These are phyloP conservation scores for Neurospora crassa DNA, from an alignment of 2,329 filamentous ascomycete species.

Conservation along the genomic window DNA sequence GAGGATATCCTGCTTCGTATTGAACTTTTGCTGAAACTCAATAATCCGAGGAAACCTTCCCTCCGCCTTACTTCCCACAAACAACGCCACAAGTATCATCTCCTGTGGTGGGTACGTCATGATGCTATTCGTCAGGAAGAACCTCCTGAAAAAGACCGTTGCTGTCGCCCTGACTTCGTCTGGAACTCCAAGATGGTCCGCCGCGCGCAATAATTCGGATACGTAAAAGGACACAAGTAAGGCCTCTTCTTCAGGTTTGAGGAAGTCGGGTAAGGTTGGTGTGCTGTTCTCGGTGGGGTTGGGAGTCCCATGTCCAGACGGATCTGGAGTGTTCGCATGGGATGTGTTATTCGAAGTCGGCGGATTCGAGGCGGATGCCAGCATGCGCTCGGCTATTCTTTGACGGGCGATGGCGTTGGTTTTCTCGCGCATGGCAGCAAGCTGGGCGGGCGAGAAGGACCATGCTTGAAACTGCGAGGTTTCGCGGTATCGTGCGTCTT, in stretches of 20 bases:
- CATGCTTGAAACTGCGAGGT: constrained; percentile 88
- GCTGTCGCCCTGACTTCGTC: constrained; percentile 59
- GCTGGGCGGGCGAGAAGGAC: constrained; percentile 73
- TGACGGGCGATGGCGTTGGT: constrained; percentile 66
- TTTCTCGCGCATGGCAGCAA: constrained; percentile 61
- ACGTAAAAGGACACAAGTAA: constrained; percentile 72
- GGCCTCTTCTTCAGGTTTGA: constrained; percentile 76
- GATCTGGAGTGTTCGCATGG: constrained; percentile 25
- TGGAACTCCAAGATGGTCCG: constrained; percentile 41
- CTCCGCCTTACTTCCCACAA: constrained; percentile 89
- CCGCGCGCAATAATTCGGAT: constrained; percentile 46
- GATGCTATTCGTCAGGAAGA: constrained; percentile 90
- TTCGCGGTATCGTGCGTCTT: constrained; percentile 83
- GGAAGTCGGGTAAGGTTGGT: constrained; percentile 57
- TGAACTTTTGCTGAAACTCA: constrained; percentile 21
- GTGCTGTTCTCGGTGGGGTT: constrained; percentile 16
- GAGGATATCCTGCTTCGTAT: constrained; percentile 68
- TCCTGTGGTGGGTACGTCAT: constrained; percentile 93
- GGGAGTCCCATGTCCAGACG: constrained; percentile 21
- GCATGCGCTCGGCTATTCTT: constrained; percentile 51
- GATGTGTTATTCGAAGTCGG: constrained; percentile 15
- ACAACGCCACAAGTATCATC: constrained; percentile 82
- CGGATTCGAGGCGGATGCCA: constrained; percentile 38
- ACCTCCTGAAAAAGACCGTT: constrained; percentile 82
- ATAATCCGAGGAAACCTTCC: constrained; percentile 60